Base-by-base conservation (phyloP, 345 rosid genomes). In the Sonneratia caseolaris region DNA sequence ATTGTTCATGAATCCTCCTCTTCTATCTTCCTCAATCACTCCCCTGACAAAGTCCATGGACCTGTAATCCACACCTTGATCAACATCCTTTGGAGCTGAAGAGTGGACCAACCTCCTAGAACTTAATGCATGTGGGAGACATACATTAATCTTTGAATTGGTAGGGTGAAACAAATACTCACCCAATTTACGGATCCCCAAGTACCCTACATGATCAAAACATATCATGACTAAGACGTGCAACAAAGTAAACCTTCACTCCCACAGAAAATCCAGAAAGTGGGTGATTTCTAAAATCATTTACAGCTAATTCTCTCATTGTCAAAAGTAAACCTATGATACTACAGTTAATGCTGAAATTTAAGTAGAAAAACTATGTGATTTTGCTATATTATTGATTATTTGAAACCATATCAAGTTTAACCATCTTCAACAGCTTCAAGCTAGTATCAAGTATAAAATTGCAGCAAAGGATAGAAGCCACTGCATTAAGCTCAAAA, bases 31-130 rank as follows among this genome's bases (percentile, higher is more conserved):
- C 47, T 75, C 82, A 35, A 91, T 0, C 32, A 78, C 77, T 67
- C 80, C 85, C 74, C 81, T 80, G 49, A 94, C 88, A 65, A 76
- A 79, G 21, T 85, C 82, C 87, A 84, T 75, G 67, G 82, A 68
- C 51, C 72, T 82, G 24, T 68, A 70, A 67, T 64, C 62, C 16
- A 76, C 55, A 21, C 82, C 73, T 0, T 64, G 69, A 22, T 76
- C 75, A 40, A 69, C 75, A 22, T 84, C 82, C 42, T 71, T 78
- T 47, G 57, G 72, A 66, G 79, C 71, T 6, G 82, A 62, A 59
- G 86, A 73, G 66, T 75, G 78, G 59, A 81, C 24, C 67, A 76
- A 83, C 57, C 72, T 80, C 77, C 14, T 70, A 56, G 81, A 81
- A 71, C 71, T 65, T 40, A 77, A 74, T 27, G 76, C 36, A 74